Base-by-base conservation (phyloP, 1,284 basidiomycete genomes). In the Inonotus obliquus region DNA sequence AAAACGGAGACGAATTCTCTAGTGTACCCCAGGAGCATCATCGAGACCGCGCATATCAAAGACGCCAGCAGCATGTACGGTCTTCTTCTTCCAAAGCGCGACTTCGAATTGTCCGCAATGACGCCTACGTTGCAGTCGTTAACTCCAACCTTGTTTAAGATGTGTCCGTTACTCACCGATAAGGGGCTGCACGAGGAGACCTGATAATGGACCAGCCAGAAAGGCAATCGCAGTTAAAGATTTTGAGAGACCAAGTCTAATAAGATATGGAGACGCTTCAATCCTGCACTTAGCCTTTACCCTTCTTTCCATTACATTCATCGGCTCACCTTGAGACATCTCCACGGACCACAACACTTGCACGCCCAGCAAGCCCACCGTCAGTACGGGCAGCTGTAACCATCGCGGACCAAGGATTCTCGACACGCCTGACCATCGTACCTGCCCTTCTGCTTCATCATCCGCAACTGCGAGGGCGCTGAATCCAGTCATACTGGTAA, bases 261-360 rank as follows among this genome's bases (percentile, higher is more conserved):
- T 80, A 1, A 98, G 81, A 74, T 96, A 98, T 0, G 96, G 96
- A 0, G 94, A 92, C n/a, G 90, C 92, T 76, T 63, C n/a, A n/a
- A 9, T 44, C 2, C 17, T 17, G 41, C 19, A 6, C 7, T 44
- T n/a, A 44, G n/a, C 17, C 13, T 11, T 21, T 19, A 21, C 17
- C 17, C 13, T 44, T 21, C 19, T 21, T n/a, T 44, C 41, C 7
- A 44, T 17, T 2, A n/a, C n/a, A 17, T n/a, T 14, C 25, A 39
- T 29, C n/a, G 11, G 71, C 80, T 64, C 65, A 89, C 89, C 91
- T 68, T 94, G 94, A 0, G 90, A 89, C 91, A 96, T 94, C 71
- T 96, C 93, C 2, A 95, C 87, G 1, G 89, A 91, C 93, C 93
- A 96, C 59, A 94, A 84, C 66, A 92, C 84, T 71, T 92, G 91